Conservation (phyloP, 805 yeast species). For the Wickerhamiella sergipiensis region DNA sequence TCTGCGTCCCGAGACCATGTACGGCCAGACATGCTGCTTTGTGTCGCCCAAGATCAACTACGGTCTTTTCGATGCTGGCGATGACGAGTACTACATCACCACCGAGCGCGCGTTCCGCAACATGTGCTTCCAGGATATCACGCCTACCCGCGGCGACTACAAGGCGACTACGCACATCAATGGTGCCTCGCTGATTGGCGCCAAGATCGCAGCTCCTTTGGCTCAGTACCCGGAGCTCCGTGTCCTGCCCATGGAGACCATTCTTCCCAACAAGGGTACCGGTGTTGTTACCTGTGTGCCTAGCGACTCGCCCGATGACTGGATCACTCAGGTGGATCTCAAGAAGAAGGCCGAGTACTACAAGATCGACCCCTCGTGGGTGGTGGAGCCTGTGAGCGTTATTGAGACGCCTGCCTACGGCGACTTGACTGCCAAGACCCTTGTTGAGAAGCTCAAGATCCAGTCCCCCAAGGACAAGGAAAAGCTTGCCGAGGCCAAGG, state of each 20-base stretch:
- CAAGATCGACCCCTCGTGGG: slow-evolving; percentile 78
- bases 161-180: slow-evolving; percentile 42
- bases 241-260: slow-evolving; percentile 95
- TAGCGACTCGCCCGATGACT: slow-evolving; percentile 98
- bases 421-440: slow-evolving; percentile 67
- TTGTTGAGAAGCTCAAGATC: slow-evolving; percentile 79
- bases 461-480: slow-evolving; percentile 86
- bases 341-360: slow-evolving; percentile 84
- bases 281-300: slow-evolving; percentile 99
- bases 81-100: slow-evolving; percentile 60
- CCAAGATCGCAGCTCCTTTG: slow-evolving; percentile 75
- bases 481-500: slow-evolving; percentile 84
- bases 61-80: slow-evolving; percentile 80
- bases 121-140: slow-evolving; percentile 88
- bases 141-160: slow-evolving; percentile 76
- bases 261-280: slow-evolving; percentile 89
- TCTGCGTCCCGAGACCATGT: slow-evolving; percentile 97
- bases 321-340: slow-evolving; percentile 70
- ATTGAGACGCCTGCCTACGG: slow-evolving; percentile 79
- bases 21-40: slow-evolving; percentile 96
- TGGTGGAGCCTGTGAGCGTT: slow-evolving; percentile 43
- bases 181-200: slow-evolving; percentile 72
- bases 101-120: slow-evolving; percentile 94
- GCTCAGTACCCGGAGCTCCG: slow-evolving; percentile 56
- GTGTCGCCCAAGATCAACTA: slow-evolving; percentile 89